Base-by-base conservation (phyloP, 2,329 filamentous ascomycete genomes). In the Alternaria alternata region DNA sequence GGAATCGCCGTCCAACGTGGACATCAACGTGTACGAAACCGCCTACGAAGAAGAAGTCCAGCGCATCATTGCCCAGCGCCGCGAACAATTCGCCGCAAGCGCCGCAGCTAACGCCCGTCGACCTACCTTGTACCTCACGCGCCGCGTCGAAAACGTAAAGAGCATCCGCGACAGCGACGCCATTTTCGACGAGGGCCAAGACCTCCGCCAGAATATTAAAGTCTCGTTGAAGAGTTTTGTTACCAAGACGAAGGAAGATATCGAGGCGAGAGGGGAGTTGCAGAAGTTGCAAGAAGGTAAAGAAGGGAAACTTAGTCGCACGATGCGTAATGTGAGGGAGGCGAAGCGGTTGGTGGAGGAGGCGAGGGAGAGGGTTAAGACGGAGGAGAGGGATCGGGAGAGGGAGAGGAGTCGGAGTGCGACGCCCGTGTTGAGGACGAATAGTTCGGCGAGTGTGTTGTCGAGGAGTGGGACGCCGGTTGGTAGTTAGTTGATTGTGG, bases 11-110 rank as follows among this genome's bases (percentile, higher is more conserved):
- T 90, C 90, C 0, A 90, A 89, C 1, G 91, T 92, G 6, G 93
- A 96, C 61, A 92, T 92, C 69, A 89, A 95, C 73, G 90, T 98
- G 59, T 97, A 97, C 76, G 92, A 96, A 76, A 88, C 86, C 1
- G 94, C 94, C 0, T 97, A 96, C 75, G 88, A 92, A 72, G 87
- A 91, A 62, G 92, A 97, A 79, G 87, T 95, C 28, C 86, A 90
- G 59, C 86, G 89, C 16, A 94, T 97, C 70, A 79, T 86, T 78
- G 54, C 58, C 16, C 81, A 64, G 73, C 80, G 63, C 72, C 82
- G 68, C 80, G 82, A 57, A 76, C 68, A 70, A 20, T 63, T 70
- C 46, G 53, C 38, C 9, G 51, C 36, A 8, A 41, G 32, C 22
- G 38, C 49, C n/a, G 36, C 38, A 6, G 59, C 55, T 7, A 79